phyloP scores from a whole-genome alignment of 768 basidiomycete genomes.

The Termitomyces sp. region DNA sequence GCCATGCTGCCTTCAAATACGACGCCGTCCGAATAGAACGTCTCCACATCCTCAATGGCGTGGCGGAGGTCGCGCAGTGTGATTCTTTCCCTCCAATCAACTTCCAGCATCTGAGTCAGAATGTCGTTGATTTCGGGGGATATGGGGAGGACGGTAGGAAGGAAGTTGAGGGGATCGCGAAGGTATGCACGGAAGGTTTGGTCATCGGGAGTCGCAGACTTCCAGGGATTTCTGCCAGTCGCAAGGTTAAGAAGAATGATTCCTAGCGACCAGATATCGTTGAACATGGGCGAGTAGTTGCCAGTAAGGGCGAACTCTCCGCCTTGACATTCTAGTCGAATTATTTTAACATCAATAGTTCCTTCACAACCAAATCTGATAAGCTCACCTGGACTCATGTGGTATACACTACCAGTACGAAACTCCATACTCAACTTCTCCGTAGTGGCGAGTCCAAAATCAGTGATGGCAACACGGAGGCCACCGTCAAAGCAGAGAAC shows the following conservation, averaged over 20 bases:
- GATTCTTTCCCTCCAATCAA: slow-evolving; percentile 60
- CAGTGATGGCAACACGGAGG: slow-evolving; percentile 78
- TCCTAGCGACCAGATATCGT: slow-evolving; percentile 96
- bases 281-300: slow-evolving; percentile 80
- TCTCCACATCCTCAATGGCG: slow-evolving; percentile 50
- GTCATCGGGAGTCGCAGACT: slow-evolving; percentile 79
- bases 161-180: slow-evolving; percentile 69
- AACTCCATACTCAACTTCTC: slow-evolving; percentile 85
- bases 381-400: slow-evolving; percentile 86
- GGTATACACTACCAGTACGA: slow-evolving; percentile 91
- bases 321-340: slow-evolving; percentile 77
- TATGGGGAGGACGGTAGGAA: slow-evolving; percentile 80
- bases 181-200: slow-evolving; percentile 89
- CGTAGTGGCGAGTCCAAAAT: slow-evolving; percentile 92
- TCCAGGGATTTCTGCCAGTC: slow-evolving; percentile 96
- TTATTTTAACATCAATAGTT: slow-evolving; percentile 6
- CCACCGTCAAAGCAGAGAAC: slow-evolving; percentile 83
- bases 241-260: slow-evolving; percentile 95
- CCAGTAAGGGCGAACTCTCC: slow-evolving; percentile 58
- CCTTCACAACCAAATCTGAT: neutral
- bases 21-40: slow-evolving; percentile 71
- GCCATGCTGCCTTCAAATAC: slow-evolving; percentile 82
- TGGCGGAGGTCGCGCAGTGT: slow-evolving; percentile 48
- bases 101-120: slow-evolving; percentile 65
- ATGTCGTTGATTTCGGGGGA: slow-evolving; percentile 70